Percentiles rank a stretch among this genome's conserved stretches.
phyloP scores from a whole-genome alignment of 331 rosid genomes.

The Rhamnella rubrinervis region DNA sequence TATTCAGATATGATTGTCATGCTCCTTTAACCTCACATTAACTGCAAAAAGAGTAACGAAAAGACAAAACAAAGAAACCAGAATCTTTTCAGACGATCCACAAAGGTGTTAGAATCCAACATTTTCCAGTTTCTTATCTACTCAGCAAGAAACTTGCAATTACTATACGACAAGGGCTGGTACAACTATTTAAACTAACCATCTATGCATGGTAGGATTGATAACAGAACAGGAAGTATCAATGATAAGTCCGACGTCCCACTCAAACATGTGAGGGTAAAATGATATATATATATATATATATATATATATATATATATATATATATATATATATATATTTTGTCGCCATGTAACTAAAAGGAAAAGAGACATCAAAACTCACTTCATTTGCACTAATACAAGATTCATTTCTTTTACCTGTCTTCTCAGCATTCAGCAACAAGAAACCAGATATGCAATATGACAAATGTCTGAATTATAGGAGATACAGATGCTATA shows the following conservation, averaged over 20 bases:
- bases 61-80: not conserved
- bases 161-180: not conserved
- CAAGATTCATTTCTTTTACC: not conserved
- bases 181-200: constrained; percentile 6
- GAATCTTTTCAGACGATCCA: not conserved
- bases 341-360: constrained; percentile 1
- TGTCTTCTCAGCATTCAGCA: not conserved
- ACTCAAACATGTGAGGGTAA: not conserved
- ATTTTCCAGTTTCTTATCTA: constrained; percentile 8
- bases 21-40: not conserved
- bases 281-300: constrained; percentile 1
- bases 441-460: not conserved
- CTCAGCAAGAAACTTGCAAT: constrained; percentile 15
- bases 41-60: not conserved
- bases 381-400: not conserved
- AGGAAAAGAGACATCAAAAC: constrained; percentile 8
- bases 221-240: not conserved
- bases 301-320: no score
- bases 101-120: not conserved
- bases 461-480: not conserved
- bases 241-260: not conserved
- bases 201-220: constrained; percentile 1
- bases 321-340: no score
- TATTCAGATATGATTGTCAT: no score
- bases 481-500: not conserved